phyloP scores from a whole-genome alignment of 176 grass and related monocot genomes.

The Paspalum vaginatum region DNA sequence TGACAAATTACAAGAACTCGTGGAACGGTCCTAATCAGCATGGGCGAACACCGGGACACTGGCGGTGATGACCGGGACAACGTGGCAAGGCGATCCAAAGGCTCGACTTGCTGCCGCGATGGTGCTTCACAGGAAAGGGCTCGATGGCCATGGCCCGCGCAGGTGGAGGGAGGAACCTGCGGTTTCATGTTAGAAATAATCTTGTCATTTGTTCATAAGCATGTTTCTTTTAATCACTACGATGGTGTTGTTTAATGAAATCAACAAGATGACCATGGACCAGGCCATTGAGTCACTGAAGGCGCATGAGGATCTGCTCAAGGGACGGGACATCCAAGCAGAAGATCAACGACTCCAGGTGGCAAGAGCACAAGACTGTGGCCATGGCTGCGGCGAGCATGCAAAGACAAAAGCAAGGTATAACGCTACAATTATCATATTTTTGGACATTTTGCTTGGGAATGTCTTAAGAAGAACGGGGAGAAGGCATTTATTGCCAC shows the following conservation, averaged over 20 bases:
- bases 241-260: not conserved
- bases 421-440: not conserved
- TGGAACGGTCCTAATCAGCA: too few relatives aligned
- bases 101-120: too few relatives aligned
- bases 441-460: not conserved
- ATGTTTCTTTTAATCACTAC: too few relatives aligned
- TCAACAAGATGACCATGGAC: not conserved
- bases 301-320: not conserved
- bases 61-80: too few relatives aligned
- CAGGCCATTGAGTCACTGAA: not conserved
- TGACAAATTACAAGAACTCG: too few relatives aligned
- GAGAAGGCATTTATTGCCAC: not conserved
- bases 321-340: not conserved
- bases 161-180: too few relatives aligned
- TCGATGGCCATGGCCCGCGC: too few relatives aligned
- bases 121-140: too few relatives aligned
- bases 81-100: too few relatives aligned
- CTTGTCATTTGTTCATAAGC: too few relatives aligned
- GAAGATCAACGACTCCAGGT: not conserved
- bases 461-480: not conserved
- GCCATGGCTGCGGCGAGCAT: not conserved
- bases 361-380: not conserved
- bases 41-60: too few relatives aligned
- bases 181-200: too few relatives aligned
- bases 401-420: not conserved